Conservation (phyloP, 2,329 filamentous ascomycete species). For the Ophiosphaerella herpotricha region DNA sequence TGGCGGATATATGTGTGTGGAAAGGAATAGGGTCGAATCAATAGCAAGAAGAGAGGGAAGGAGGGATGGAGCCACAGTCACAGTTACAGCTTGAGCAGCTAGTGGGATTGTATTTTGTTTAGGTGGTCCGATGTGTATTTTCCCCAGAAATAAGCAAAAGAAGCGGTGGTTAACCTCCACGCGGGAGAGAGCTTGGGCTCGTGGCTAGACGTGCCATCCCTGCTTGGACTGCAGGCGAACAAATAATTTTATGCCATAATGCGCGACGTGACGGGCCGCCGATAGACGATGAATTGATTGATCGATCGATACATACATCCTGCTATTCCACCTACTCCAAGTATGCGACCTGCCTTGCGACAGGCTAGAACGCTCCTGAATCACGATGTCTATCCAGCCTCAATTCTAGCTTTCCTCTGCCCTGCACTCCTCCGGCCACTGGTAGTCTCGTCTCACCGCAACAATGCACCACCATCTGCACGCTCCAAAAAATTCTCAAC, state of each 20-base stretch:
- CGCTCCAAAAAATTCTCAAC: slow-evolving; percentile 31
- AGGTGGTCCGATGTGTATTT: slow-evolving; percentile 30
- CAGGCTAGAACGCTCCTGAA: slow-evolving; percentile 34
- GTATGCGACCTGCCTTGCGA: slow-evolving; percentile 40
- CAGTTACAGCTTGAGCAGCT: slow-evolving; percentile 4
- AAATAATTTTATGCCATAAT: slow-evolving; percentile 23
- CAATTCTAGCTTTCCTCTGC: slow-evolving; percentile 42
- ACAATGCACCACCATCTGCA: slow-evolving; percentile 2
- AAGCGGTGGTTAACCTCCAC: slow-evolving; percentile 11
- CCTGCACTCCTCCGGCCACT: slow-evolving; percentile 36
- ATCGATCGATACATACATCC: neutral
- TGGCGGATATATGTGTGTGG: slow-evolving; percentile 22
- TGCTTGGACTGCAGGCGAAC: slow-evolving; percentile 17
- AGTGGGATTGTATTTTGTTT: slow-evolving; percentile 3
- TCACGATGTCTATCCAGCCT: slow-evolving; percentile 25
- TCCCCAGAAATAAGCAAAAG: slow-evolving; percentile 33
- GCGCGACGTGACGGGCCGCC: slow-evolving; percentile 11
- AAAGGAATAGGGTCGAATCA: slow-evolving; percentile 4
- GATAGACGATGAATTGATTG: neutral
- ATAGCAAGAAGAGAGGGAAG: slow-evolving; percentile 8
- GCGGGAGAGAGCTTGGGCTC: slow-evolving; percentile 20
- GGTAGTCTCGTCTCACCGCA: slow-evolving; percentile 9
- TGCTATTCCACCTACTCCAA: slow-evolving; percentile 1
- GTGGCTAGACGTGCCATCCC: slow-evolving; percentile 10
- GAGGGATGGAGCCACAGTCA: slow-evolving; percentile 12